These are phyloP conservation scores for Laburnicola sp. DNA, from an alignment of 2,329 filamentous ascomycete species.

Conservation along the genomic window DNA sequence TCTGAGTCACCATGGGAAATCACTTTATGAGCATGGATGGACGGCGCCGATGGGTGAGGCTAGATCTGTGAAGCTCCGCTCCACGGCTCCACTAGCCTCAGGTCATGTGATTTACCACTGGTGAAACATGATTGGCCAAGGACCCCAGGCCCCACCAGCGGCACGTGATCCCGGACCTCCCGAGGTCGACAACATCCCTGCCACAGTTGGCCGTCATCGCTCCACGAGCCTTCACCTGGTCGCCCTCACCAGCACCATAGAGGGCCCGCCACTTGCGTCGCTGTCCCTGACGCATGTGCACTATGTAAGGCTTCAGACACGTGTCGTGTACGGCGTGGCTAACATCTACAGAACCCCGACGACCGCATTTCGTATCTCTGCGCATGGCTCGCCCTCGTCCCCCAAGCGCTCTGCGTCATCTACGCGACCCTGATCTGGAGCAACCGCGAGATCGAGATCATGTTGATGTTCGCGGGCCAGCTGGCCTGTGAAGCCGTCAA, in stretches of 20 bases:
- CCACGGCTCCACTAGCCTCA: constrained; percentile 9
- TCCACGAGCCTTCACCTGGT: not conserved
- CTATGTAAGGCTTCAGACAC: constrained; percentile 71
- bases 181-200: too few species aligned
- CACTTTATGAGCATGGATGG: not conserved
- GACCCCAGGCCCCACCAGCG: too few species aligned
- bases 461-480: constrained; percentile 88
- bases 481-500: constrained; percentile 90
- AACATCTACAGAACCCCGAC: constrained; percentile 69
- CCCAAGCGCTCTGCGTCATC: constrained; percentile 85
- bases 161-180: too few species aligned
- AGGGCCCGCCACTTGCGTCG: constrained; percentile 71
- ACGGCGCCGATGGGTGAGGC: not conserved
- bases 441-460: constrained; percentile 85
- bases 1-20: constrained; percentile 7
- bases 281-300: constrained; percentile 94
- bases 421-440: constrained; percentile 91
- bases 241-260: constrained; percentile 40
- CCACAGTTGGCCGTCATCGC: constrained; percentile 18
- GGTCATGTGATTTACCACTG: too few species aligned
- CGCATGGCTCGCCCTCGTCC: constrained; percentile 91
- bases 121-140: too few species aligned
- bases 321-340: constrained; percentile 16
- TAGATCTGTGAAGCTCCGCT: not conserved
- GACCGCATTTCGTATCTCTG: constrained; percentile 84